Conservation (phyloP, 192 early-diverging fungal genomes). For the Podila epicladia region DNA sequence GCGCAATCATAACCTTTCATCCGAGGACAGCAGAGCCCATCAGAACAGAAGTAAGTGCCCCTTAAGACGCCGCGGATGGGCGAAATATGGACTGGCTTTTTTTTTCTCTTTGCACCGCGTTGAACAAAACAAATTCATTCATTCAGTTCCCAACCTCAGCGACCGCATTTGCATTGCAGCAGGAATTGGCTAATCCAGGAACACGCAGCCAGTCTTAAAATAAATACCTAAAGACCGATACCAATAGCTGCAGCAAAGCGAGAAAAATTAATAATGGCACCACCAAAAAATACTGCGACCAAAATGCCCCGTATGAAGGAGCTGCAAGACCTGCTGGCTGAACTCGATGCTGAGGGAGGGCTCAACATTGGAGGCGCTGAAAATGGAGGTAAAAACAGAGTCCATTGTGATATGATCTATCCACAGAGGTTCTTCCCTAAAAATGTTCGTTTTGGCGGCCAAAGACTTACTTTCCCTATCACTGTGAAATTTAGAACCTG, state of each 20-base stretch:
- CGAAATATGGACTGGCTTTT: not conserved
- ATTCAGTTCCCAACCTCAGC: no score
- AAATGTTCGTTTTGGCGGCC: not conserved
- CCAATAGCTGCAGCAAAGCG: not conserved
- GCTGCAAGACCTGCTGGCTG: conserved; percentile 33
- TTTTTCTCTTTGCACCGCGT: not conserved
- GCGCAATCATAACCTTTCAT: no score
- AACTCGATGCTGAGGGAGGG: conserved; percentile 33
- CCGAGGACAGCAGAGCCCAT: no score
- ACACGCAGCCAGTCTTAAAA: no score
- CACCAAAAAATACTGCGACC: conserved; percentile 23
- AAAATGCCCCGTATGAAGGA: conserved; percentile 48
- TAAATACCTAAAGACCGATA: no score
- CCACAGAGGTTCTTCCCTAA: no score
- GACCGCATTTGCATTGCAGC: not conserved
- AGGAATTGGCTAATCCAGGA: not conserved
- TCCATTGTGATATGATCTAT: not conserved
- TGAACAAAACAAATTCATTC: not conserved
- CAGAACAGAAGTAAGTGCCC: no score
- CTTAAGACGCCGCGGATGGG: no score
- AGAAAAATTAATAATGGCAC: conserved; percentile 14
- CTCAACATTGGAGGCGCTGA: conserved; percentile 36
- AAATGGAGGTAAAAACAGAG: not conserved
- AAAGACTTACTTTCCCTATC: not conserved
- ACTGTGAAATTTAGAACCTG: conserved; percentile 12